Evolutionary conservation across 2,329 filamentous ascomycete genomes (phyloP).

Genomic region (Curvularia spicifera): DNA sequence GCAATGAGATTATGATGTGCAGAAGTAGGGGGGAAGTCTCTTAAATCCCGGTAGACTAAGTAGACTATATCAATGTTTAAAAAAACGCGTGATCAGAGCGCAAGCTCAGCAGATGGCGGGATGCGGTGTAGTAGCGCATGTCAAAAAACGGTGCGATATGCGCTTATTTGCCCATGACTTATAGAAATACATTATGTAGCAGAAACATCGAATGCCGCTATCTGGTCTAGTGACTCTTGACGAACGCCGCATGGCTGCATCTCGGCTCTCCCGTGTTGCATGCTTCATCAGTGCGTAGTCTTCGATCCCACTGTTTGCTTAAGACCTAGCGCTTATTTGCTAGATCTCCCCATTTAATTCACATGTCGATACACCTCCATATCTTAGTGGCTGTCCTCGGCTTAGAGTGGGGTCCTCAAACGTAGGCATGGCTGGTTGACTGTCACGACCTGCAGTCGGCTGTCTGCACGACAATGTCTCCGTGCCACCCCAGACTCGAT

Average conservation of each 20-base stretch:
- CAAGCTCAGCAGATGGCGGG: neutral
- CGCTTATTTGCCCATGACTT: neutral
- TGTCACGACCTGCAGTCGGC: neutral
- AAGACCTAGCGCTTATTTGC: neutral
- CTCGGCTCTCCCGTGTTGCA: neutral
- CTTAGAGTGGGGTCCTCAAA: neutral
- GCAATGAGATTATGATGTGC: neutral
- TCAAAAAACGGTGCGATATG: slow-evolving; percentile 9
- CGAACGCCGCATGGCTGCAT: neutral
- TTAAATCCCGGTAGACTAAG: neutral
- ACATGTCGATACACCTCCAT: neutral
- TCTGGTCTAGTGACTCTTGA: neutral
- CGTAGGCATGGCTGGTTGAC: neutral
- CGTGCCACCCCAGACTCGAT: neutral
- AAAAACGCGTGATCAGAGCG: neutral
- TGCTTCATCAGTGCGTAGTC: neutral
- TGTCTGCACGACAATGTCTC: neutral
- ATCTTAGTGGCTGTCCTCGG: neutral
- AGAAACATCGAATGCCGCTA: neutral
- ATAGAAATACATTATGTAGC: neutral
- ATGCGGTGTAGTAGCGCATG: slow-evolving; percentile 6
- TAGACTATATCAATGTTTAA: neutral
- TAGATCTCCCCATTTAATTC: neutral
- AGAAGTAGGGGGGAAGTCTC: neutral
- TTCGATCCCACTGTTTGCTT: neutral